Evolutionary conservation across 768 basidiomycete genomes (phyloP).

Genomic region (Lentinula sp.): DNA sequence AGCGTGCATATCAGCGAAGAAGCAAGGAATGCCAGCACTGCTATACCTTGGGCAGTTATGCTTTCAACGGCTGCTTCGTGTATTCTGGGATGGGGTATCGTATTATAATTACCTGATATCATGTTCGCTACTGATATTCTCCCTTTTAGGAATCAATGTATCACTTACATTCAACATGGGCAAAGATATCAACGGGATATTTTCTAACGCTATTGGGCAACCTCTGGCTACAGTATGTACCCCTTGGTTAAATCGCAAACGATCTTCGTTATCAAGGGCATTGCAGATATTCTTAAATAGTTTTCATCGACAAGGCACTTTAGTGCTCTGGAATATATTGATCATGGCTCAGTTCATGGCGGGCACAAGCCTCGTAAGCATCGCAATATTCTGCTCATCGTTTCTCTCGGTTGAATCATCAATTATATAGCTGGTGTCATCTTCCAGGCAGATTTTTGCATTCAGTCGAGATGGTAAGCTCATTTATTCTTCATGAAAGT

Average conservation of each 20-base stretch:
- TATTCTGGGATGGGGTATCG: slow-evolving; percentile 39
- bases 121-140: neutral
- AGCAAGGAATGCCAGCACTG: slow-evolving; percentile 46
- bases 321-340: slow-evolving; percentile 49
- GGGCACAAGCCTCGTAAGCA: slow-evolving; percentile 3
- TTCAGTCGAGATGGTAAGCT: slow-evolving; percentile 33
- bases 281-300: slow-evolving; percentile 36
- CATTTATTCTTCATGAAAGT: neutral
- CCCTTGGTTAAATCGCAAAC: neutral
- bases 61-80: slow-evolving; percentile 37
- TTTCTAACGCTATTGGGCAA: slow-evolving; percentile 23
- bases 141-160: slow-evolving; percentile 37
- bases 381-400: too few relatives aligned
- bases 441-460: slow-evolving; percentile 35
- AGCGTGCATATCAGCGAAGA: slow-evolving; percentile 51
- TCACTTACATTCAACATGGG: slow-evolving; percentile 56
- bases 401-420: too few relatives aligned
- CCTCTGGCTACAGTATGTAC: slow-evolving; percentile 31
- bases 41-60: slow-evolving; percentile 56
- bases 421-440: neutral
- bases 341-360: slow-evolving; percentile 35
- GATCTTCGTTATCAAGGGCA: slow-evolving; percentile 10
- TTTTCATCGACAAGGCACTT: slow-evolving; percentile 38
- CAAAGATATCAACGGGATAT: slow-evolving; percentile 25
- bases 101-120: neutral